These are phyloP conservation scores for Aspergillus bridgeri DNA, from an alignment of 495 filamentous ascomycete species.

Conservation along the genomic window DNA sequence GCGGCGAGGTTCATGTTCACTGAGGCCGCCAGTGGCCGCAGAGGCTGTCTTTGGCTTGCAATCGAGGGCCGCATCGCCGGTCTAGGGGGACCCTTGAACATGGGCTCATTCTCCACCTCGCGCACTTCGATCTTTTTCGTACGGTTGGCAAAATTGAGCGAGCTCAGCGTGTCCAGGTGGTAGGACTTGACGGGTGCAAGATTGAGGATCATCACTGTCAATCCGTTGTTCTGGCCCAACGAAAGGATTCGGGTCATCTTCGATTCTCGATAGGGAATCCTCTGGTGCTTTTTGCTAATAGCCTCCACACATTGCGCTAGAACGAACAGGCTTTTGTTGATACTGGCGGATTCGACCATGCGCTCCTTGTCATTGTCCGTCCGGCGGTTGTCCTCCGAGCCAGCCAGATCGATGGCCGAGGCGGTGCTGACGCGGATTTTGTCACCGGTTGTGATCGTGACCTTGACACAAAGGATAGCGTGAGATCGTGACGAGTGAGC, in stretches of 20 bases:
- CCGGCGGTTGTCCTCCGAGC: constrained; percentile 91
- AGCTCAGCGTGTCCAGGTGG: constrained; percentile 90
- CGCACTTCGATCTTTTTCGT: constrained; percentile 96
- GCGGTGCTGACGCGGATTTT: constrained; percentile 74
- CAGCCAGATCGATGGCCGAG: constrained; percentile 94
- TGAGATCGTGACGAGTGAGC: constrained; percentile 92
- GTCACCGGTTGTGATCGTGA: constrained; percentile 69
- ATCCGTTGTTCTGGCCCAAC: constrained; percentile 90
- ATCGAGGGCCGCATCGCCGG: constrained; percentile 41
- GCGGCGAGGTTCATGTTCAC: constrained; percentile 57
- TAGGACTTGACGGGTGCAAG: constrained; percentile 82
- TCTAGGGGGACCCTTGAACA: constrained; percentile 69
- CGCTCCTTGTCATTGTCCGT: constrained; percentile 94
- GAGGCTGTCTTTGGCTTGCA: constrained; percentile 63
- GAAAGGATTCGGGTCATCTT: constrained; percentile 97
- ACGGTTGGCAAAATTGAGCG: constrained; percentile 89
- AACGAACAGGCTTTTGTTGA: constrained; percentile 97
- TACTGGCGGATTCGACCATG: constrained; percentile 92
- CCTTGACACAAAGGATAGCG: constrained; percentile 87
- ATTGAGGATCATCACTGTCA: constrained; percentile 96
- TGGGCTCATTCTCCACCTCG: constrained; percentile 89
- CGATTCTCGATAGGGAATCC: constrained; percentile 89
- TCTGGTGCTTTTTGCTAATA: constrained; percentile 71
- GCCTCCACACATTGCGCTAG: constrained; percentile 95
- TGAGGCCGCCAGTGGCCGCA: constrained; percentile 64